phyloP scores from a whole-genome alignment of 768 basidiomycete genomes.

The Naganishia friedmannii region DNA sequence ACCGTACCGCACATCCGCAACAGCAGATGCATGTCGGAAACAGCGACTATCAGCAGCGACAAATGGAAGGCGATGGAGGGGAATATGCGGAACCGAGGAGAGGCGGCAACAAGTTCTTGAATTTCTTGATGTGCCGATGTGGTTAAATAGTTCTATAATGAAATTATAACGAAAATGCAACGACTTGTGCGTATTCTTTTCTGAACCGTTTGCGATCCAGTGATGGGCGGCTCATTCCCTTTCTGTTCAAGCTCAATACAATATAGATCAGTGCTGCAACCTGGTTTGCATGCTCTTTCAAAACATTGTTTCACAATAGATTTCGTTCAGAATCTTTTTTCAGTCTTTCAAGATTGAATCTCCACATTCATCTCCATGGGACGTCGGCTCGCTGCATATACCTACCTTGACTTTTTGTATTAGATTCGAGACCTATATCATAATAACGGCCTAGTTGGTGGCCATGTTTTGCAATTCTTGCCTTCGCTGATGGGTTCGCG shows the following conservation, averaged over 20 bases:
- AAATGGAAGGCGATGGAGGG: constrained; percentile 40
- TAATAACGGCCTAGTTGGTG: not conserved
- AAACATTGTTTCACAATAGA: constrained; percentile 2
- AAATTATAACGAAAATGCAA: constrained; percentile 14
- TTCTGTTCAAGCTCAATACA: constrained; percentile 5
- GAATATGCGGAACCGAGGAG: constrained; percentile 42
- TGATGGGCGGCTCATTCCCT: not conserved
- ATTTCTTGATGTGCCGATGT: constrained; percentile 46
- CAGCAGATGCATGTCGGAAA: constrained; percentile 31
- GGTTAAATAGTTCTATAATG: constrained; percentile 32
- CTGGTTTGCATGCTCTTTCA: not conserved
- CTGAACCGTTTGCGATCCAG: not conserved
- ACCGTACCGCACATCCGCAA: constrained; percentile 20
- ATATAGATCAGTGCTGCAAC: constrained; percentile 15
- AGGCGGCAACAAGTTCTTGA: constrained; percentile 46
- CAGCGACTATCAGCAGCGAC: constrained; percentile 32
- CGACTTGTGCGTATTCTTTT: constrained; percentile 1
- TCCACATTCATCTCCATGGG: not conserved
- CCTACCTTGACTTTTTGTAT: not conserved
- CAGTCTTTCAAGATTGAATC: not conserved
- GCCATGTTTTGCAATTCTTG: too few species aligned
- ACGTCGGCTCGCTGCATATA: not conserved
- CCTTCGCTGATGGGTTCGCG: too few species aligned
- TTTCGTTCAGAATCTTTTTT: not conserved
- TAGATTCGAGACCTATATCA: not conserved